These are phyloP conservation scores for Tricholoma flavovirens DNA, from an alignment of 768 basidiomycete genomes.

Conservation along the genomic window DNA sequence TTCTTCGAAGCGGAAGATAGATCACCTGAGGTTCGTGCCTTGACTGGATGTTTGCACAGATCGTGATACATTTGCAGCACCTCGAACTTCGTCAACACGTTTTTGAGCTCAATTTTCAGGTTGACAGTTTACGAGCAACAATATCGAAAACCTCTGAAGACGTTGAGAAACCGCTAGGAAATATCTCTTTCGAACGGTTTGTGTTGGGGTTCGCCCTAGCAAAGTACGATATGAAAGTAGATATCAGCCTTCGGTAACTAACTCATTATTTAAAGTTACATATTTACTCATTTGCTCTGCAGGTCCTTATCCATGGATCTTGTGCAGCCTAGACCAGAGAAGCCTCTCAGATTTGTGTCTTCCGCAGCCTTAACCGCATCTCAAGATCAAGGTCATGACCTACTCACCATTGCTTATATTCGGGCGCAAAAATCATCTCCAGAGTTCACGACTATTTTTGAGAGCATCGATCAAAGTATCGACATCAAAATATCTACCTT, in stretches of 20 bases:
- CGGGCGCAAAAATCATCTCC: constrained; percentile 83
- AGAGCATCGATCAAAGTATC: constrained; percentile 83
- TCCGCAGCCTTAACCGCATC: constrained; percentile 39
- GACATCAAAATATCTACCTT: constrained; percentile 88
- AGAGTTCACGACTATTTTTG: constrained; percentile 72
- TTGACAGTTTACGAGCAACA: constrained; percentile 74
- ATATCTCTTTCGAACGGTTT: constrained; percentile 76
- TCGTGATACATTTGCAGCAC: constrained; percentile 19
- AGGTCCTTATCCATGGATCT: constrained; percentile 78
- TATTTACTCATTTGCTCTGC: constrained; percentile 9
- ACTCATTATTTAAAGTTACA: neutral
- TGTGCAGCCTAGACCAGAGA: constrained; percentile 44
- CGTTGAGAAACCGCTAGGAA: constrained; percentile 69
- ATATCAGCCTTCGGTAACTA: constrained; percentile 68
- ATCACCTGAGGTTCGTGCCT: constrained; percentile 40
- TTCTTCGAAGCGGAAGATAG: constrained; percentile 75
- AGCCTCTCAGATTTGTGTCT: constrained; percentile 58
- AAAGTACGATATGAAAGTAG: constrained; percentile 83
- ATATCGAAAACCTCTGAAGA: constrained; percentile 65
- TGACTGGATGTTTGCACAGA: neutral
- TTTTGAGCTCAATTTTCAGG: constrained; percentile 85
- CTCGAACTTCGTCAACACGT: constrained; percentile 48
- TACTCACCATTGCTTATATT: constrained; percentile 73
- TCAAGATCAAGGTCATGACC: constrained; percentile 45
- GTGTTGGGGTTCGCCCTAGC: constrained; percentile 66